Conservation (phyloP, 2,329 filamentous ascomycete genomes). For the Chalaropsis ovoidea region DNA sequence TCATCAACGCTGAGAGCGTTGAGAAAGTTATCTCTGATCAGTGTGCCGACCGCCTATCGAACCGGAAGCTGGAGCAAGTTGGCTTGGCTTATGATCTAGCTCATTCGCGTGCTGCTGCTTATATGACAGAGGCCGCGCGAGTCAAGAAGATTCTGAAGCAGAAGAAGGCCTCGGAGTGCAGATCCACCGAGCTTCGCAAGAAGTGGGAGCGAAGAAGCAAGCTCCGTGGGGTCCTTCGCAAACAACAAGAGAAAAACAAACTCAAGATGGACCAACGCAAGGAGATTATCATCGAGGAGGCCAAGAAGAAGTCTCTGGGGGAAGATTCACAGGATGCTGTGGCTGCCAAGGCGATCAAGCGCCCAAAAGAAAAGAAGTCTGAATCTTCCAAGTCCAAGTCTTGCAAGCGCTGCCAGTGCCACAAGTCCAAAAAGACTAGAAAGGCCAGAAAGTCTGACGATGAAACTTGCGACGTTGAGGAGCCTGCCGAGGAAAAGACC, state of each 20-base stretch:
- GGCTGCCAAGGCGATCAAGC: constrained; percentile 27
- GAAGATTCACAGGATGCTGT: constrained; percentile 26
- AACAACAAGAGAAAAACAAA: constrained; percentile 35
- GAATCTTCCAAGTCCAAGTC: background rate
- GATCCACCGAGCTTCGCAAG: constrained; percentile 38
- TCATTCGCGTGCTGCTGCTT: constrained; percentile 46
- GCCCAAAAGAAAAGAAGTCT: constrained; percentile 18
- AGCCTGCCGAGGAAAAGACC: constrained; percentile 21
- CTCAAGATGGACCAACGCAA: constrained; percentile 32
- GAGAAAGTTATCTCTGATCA: constrained; percentile 49
- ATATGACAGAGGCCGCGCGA: constrained; percentile 42
- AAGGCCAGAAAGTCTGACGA: constrained; percentile 19
- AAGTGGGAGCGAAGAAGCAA: constrained; percentile 43
- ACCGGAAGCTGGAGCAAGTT: constrained; percentile 50
- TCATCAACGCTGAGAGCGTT: constrained; percentile 37
- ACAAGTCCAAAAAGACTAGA: constrained; percentile 21
- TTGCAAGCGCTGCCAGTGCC: constrained; percentile 10
- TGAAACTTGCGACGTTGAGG: no score
- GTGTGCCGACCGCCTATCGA: constrained; percentile 36
- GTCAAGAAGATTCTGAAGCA: constrained; percentile 42
- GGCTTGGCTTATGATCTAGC: constrained; percentile 51
- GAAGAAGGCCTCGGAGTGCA: constrained; percentile 40
- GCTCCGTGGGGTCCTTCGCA: constrained; percentile 36
- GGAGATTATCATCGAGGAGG: constrained; percentile 27
- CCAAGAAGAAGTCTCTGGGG: constrained; percentile 29